Evolutionary conservation across 1,139 yeast species (phyloP), one percentile per base, ranked within the genome.

Genomic region (Hansenula lynferdii): DNA sequence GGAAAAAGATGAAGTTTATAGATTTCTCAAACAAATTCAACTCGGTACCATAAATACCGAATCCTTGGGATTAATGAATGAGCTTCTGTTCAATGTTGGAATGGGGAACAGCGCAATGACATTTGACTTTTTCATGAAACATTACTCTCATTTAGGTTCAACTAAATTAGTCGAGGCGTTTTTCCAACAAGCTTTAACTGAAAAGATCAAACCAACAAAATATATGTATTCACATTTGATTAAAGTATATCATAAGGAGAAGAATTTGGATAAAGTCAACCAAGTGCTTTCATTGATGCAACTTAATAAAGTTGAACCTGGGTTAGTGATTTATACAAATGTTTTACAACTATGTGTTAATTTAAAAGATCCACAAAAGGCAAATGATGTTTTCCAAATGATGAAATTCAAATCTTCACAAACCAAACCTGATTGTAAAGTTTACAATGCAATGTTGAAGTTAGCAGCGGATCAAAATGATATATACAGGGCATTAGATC

Each of bases 371-470:
- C 77, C 70, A 47, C 61, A 69, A 26, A 79, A 76, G 47, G 96
- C 96, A 0, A 73, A 76, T 41, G 78, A 80, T 37, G 68, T 85
- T 2, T 92, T 92, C 57, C 92, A 84, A 50, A 77, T 87, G 46
- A 81, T 92, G 89, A 90, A 87, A 57, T 90, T 85, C 56, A 61
- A 83, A 45, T 78, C 94, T 1, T 56, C 68, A 7, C 61, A 65
- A 24, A 75, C 86, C 3, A 73, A 75, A 38, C 97, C 97, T 0
- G 83, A 79, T 36, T 57, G 75, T 0, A 61, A 66, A 17, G 77
- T 87, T 1, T 92, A 87, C 58, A 80, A 81, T 43, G 75, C 84
- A 14, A 75, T 89, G 62, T 73, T 90, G 18, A 70, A 78, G 8
- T 69, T 87, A 2, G 78, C 86, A 43, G 75, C 80, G 6, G 73